These are phyloP conservation scores for Tetraselmis chui DNA, from an alignment of 139 green algal genomes.

Conservation along the genomic window DNA sequence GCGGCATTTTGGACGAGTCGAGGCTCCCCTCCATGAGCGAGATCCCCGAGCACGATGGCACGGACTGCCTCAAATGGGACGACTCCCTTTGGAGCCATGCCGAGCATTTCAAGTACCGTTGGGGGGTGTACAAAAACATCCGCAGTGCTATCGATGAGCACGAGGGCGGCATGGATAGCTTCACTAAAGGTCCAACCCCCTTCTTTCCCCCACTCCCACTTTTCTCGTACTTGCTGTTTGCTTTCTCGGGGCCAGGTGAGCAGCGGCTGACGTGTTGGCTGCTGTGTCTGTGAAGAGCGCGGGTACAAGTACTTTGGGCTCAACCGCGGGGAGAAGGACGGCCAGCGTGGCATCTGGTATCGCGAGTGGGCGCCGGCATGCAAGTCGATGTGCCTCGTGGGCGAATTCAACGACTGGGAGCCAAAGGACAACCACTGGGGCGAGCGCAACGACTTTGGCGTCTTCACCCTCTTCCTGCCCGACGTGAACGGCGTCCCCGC, in stretches of 20 bases:
- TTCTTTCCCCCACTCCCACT: not conserved
- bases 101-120: slow-evolving; percentile 89
- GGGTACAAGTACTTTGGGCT: slow-evolving; percentile 78
- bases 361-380: slow-evolving; percentile 79
- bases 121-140: slow-evolving; percentile 74
- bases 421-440: slow-evolving; percentile 74
- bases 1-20: slow-evolving; percentile 4
- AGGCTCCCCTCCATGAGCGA: slow-evolving; percentile 15
- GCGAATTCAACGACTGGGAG: slow-evolving; percentile 93
- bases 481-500: slow-evolving; percentile 68
- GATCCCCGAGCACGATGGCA: slow-evolving; percentile 76
- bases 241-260: no score
- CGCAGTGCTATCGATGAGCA: slow-evolving; percentile 70
- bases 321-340: slow-evolving; percentile 74
- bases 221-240: not conserved
- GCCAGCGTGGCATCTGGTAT: slow-evolving; percentile 77
- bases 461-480: slow-evolving; percentile 80
- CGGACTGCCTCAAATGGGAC: slow-evolving; percentile 81
- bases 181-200: slow-evolving; percentile 58
- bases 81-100: slow-evolving; percentile 67
- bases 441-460: slow-evolving; percentile 78
- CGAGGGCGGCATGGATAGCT: slow-evolving; percentile 82
- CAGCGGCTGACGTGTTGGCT: not conserved
- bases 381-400: slow-evolving; percentile 78
- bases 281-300: not conserved